Evolutionary conservation across 495 filamentous ascomycete genomes (phyloP), one percentile per base, ranked within the genome.

Genomic region (Penicillium dipodomyicola): DNA sequence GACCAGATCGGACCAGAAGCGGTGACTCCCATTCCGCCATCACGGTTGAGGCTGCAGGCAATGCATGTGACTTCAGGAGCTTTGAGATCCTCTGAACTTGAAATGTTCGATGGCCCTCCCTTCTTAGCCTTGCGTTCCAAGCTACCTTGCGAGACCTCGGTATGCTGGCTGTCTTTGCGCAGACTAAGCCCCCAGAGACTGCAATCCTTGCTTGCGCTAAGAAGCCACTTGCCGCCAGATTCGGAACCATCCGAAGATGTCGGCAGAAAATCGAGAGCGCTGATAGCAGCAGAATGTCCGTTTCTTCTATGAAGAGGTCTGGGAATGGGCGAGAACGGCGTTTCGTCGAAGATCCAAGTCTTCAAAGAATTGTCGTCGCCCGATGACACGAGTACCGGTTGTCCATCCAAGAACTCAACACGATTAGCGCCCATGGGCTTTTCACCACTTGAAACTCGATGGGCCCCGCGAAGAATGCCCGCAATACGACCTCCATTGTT

Each of bases 171-270:
- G 69, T 99, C 94, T 56, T 91, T 87, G 35, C 95, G 87, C 59
- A 97, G 72, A 78, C 92, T 97, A 81, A 94, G 93, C 15, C 88
- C 92, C 92, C 95, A 96, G 12, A 97, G 77, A 72, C 90, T 95
- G 57, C 90, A 80, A 68, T 97, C 94, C 65, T 84, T 80, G 48
- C 90, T 91, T 51, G 87, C 90, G 65, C 90, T 96, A 45, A 99
- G 78, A 25, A 99, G 77, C 92, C 96, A 99, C 72, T 99, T 97
- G 2, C 91, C 91, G 33, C 81, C 82, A 48, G 83, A 85, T 63
- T 96, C 92, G n/a, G 91, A 83, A 8, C 90, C 92, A 64, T 96
- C 92, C 5, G 93, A 90, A 46, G 90, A 84, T 2, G 88, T 77
- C 7, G 95, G 93, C 46, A 96, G 68, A 70, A 97, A 97, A 40